Percentiles rank a stretch among this genome's conserved stretches.
Evolutionary conservation across 2,329 filamentous ascomycete species (phyloP).

Genomic region (Arthrobotrys sphaeroides): DNA sequence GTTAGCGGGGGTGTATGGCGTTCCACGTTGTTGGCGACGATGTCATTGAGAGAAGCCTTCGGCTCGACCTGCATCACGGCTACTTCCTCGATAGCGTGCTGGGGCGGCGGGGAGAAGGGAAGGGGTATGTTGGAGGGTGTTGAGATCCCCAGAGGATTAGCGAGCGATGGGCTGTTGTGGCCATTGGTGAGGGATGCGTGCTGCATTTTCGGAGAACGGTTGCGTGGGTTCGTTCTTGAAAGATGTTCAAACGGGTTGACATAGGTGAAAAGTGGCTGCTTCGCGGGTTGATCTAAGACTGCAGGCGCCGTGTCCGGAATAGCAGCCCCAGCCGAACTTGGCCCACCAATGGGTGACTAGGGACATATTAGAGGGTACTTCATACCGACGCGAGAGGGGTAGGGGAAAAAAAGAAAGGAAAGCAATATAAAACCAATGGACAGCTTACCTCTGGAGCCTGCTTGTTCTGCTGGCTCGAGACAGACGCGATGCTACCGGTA

Average conservation of each 20-base stretch:
- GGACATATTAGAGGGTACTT: conserved; percentile 9
- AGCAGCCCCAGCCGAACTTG: conserved; percentile 29
- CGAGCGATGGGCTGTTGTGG: conserved; percentile 58
- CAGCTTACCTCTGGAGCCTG: conserved; percentile 32
- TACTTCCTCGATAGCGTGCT: conserved; percentile 23
- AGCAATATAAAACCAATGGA: too few relatives aligned
- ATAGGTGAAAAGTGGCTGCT: conserved; percentile 71
- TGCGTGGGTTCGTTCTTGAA: conserved; percentile 72
- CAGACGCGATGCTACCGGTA: conserved; percentile 16
- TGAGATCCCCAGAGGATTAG: conserved; percentile 57
- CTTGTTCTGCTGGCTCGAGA: conserved; percentile 15
- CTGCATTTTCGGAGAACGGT: conserved; percentile 65
- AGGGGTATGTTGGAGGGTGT: conserved; percentile 50
- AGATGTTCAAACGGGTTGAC: conserved; percentile 77
- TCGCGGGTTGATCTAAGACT: conserved; percentile 58
- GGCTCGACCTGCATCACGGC: conserved; percentile 29
- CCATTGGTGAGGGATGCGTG: conserved; percentile 49
- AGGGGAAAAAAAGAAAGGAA: neutral
- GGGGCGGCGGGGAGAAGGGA: conserved; percentile 38
- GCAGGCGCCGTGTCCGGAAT: conserved; percentile 44
- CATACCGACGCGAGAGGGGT: neutral
- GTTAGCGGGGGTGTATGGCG: conserved; percentile 44
- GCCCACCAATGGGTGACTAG: conserved; percentile 25
- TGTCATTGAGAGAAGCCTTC: conserved; percentile 72
- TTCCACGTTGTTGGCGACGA: neutral